Evolutionary conservation across 129 eudicot species (phyloP).

Genomic region (Cynara cardunculus): DNA sequence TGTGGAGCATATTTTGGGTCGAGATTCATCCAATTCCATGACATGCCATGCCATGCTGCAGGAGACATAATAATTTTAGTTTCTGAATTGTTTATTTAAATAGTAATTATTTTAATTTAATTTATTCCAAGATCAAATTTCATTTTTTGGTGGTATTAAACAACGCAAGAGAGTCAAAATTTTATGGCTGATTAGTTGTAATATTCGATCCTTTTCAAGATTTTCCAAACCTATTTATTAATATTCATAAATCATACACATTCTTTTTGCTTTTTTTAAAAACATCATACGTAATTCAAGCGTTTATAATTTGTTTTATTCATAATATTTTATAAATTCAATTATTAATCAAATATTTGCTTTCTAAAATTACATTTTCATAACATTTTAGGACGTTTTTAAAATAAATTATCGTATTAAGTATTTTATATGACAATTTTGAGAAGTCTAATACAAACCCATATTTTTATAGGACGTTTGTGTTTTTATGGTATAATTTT

Average conservation of each 20-base stretch:
- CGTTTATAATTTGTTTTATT: no score
- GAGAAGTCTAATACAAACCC: no score
- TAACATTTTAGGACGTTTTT: no score
- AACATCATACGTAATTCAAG: not conserved
- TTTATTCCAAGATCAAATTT: not conserved
- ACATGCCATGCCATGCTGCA: not conserved
- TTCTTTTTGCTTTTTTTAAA: not conserved
- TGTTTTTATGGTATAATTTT: no score
- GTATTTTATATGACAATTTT: no score
- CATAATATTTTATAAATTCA: no score
- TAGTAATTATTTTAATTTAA: not conserved
- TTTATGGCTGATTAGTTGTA: slow-evolving; percentile 12
- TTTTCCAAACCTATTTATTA: not conserved
- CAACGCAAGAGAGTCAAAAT: not conserved
- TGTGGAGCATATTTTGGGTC: no score
- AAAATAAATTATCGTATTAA: no score
- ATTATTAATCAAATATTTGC: no score
- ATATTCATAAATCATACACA: not conserved
- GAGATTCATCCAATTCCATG: not conserved
- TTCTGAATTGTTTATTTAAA: not conserved
- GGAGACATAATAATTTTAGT: not conserved
- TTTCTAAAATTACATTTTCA: no score
- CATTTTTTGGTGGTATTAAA: not conserved
- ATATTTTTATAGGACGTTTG: no score
- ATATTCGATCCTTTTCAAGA: slow-evolving; percentile 11